These are phyloP conservation scores for Xylaria scruposa DNA, from an alignment of 495 filamentous ascomycete genomes.

Conservation along the genomic window DNA sequence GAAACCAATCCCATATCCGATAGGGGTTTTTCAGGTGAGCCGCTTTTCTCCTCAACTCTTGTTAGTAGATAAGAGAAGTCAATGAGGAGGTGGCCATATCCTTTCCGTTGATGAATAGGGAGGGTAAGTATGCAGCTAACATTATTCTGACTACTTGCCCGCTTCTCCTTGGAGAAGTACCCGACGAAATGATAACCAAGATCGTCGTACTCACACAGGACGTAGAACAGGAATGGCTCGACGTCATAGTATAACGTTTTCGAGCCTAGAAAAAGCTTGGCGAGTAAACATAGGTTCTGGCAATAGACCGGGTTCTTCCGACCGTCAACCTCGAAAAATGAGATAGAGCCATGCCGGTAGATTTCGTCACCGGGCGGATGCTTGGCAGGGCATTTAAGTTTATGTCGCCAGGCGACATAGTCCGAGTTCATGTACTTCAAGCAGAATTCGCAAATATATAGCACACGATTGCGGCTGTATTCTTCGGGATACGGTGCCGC, in stretches of 20 bases:
- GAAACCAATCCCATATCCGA: conserved; percentile 98
- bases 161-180: conserved; percentile 99
- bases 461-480: conserved; percentile 91
- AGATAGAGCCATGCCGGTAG: conserved; percentile 91
- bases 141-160: conserved; percentile 93
- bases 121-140: conserved; percentile 96
- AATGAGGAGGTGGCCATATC: conserved; percentile 94
- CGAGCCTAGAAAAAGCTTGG: conserved; percentile 94
- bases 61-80: conserved; percentile 98
- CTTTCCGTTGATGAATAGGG: conserved; percentile 95
- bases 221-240: conserved; percentile 97
- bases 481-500: conserved; percentile 98
- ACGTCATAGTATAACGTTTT: conserved; percentile 99
- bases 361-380: conserved; percentile 98
- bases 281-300: conserved; percentile 94
- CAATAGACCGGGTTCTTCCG: conserved; percentile 97
- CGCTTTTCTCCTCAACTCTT: conserved; percentile 89
- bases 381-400: conserved; percentile 95
- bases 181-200: conserved; percentile 96
- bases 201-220: conserved; percentile 95
- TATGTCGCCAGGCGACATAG: conserved; percentile 96
- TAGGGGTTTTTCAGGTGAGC: conserved; percentile 95
- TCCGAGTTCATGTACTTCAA: conserved; percentile 99
- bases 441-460: conserved; percentile 99
- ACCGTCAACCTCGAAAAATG: conserved; percentile 96